These are phyloP conservation scores for Batkoa obscura DNA, from an alignment of 371 early-diverging fungal genomes.

Conservation along the genomic window DNA sequence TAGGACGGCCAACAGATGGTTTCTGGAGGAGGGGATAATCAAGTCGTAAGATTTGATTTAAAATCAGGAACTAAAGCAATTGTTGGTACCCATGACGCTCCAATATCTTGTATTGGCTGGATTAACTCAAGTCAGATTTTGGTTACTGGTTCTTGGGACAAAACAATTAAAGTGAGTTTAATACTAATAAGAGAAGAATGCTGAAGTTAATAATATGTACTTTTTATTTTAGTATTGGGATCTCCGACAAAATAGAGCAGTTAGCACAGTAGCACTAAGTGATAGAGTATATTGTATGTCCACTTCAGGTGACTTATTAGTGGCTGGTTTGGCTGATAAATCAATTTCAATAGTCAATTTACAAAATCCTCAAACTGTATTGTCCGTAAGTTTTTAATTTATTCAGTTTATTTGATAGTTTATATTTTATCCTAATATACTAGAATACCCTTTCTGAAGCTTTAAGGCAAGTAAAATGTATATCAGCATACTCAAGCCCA, in stretches of 20 bases:
- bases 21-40: no score
- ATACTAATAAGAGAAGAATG: no score
- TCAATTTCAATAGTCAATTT: constrained; percentile 49
- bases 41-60: no score
- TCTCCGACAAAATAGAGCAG: constrained; percentile 37
- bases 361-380: constrained; percentile 42
- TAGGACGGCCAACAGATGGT: no score
- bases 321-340: constrained; percentile 60
- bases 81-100: constrained; percentile 58
- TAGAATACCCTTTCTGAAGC: constrained; percentile 40
- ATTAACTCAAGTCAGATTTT: constrained; percentile 32
- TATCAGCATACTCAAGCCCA: no score
- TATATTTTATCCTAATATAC: constrained; percentile 10
- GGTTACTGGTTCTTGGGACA: constrained; percentile 91
- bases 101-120: constrained; percentile 40
- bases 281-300: constrained; percentile 78
- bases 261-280: constrained; percentile 37
- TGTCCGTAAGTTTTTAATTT: constrained; percentile 18
- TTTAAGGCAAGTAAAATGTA: no score
- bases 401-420: not conserved
- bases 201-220: constrained; percentile 5
- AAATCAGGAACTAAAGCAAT: no score
- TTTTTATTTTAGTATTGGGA: constrained; percentile 53
- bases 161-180: constrained; percentile 37
- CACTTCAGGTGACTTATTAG: constrained; percentile 37